A percentile compares a stretch with the other conserved stretches of the same genome.
These are phyloP conservation scores for Pichia sp. DNA, from an alignment of 1,139 yeast genomes.

Conservation along the genomic window DNA sequence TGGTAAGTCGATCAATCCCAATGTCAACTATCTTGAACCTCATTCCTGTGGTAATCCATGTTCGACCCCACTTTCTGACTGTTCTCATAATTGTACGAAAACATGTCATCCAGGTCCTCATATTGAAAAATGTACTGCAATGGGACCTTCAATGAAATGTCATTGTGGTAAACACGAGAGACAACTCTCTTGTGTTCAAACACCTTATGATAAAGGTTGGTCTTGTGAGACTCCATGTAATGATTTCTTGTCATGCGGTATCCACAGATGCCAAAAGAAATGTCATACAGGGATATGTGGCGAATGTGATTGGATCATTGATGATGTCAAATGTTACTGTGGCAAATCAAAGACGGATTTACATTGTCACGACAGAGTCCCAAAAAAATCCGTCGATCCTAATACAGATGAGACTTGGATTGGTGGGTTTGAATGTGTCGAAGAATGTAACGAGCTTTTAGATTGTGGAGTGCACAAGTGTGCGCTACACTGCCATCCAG, in stretches of 20 bases:
- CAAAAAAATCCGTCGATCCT: slow-evolving; percentile 26
- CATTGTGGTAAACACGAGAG: slow-evolving; percentile 63
- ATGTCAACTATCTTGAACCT: slow-evolving; percentile 53
- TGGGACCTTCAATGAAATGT: slow-evolving; percentile 66
- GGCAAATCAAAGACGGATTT: slow-evolving; percentile 45
- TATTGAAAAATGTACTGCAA: slow-evolving; percentile 64
- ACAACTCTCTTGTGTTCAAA: slow-evolving; percentile 67
- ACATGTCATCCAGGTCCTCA: slow-evolving; percentile 92
- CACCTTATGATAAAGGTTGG: slow-evolving; percentile 66
- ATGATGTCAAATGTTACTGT: slow-evolving; percentile 63
- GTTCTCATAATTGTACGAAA: slow-evolving; percentile 70
- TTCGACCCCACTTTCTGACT: slow-evolving; percentile 38
- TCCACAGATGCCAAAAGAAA: slow-evolving; percentile 49
- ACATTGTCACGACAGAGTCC: slow-evolving; percentile 41
- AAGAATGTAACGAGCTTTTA: slow-evolving; percentile 41
- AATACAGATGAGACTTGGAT: slow-evolving; percentile 36
- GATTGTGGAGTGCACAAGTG: slow-evolving; percentile 69
- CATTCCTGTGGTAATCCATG: slow-evolving; percentile 91
- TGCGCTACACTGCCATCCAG: slow-evolving; percentile 50
- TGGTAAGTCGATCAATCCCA: slow-evolving; percentile 68
- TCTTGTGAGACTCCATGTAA: slow-evolving; percentile 57
- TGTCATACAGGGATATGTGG: slow-evolving; percentile 86
- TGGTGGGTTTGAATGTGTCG: slow-evolving; percentile 58
- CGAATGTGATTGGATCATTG: slow-evolving; percentile 40
- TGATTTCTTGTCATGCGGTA: slow-evolving; percentile 59